Conservation (phyloP, 306 rosid species). For the Coriaria nepalensis region DNA sequence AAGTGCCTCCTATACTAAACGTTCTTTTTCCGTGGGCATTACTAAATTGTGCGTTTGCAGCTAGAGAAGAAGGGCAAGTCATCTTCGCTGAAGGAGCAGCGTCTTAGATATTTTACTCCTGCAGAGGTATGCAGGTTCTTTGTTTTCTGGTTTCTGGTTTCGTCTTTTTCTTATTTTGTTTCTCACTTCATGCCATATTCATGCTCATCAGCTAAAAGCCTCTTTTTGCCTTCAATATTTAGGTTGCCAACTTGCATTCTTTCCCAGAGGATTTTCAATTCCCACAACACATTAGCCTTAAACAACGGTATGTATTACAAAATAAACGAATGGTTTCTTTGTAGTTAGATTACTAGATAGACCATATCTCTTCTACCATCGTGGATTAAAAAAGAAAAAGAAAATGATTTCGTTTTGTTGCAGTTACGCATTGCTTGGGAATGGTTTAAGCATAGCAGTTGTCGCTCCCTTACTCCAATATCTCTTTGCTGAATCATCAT, state of each 20-base stretch:
- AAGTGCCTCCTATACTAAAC: neutral
- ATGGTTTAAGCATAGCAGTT: conserved; percentile 76
- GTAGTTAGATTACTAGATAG: neutral
- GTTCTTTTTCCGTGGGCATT: neutral
- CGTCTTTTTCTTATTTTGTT: neutral
- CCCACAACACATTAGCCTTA: conserved; percentile 64
- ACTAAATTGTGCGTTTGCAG: conserved; percentile 27
- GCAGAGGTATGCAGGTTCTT: conserved; percentile 52
- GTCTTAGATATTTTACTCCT: conserved; percentile 75
- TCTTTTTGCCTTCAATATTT: conserved; percentile 9
- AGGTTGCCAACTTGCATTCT: conserved; percentile 89
- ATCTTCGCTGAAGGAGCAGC: conserved; percentile 50
- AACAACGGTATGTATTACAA: conserved; percentile 51
- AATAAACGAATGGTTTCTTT: neutral
- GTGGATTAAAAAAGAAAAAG: neutral
- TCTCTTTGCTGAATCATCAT: conserved; percentile 39
- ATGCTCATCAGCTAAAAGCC: neutral
- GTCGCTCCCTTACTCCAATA: conserved; percentile 68
- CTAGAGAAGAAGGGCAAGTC: conserved; percentile 54
- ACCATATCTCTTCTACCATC: too few relatives aligned
- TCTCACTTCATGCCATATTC: conserved; percentile 1
- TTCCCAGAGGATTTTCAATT: conserved; percentile 69
- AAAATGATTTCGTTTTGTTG: conserved; percentile 12
- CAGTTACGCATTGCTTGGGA: conserved; percentile 85
- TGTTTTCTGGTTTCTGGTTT: conserved; percentile 4